Base-by-base conservation (phyloP, 2,329 filamentous ascomycete species). In the Talaromyces sp. region DNA sequence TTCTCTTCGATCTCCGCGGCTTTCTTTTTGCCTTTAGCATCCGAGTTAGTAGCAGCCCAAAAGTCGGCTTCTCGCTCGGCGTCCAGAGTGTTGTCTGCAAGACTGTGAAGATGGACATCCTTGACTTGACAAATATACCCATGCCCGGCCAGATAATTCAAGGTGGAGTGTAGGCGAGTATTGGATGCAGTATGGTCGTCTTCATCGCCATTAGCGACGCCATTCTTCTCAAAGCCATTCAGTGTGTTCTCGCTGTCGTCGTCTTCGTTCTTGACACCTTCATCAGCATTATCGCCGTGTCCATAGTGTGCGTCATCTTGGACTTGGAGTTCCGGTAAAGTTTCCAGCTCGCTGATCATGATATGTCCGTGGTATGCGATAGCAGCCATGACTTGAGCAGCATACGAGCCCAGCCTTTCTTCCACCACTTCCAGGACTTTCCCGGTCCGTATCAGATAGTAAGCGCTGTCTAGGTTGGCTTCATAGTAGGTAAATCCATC, bases 401-500 rank as follows among this genome's bases (percentile, higher is more conserved):
- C 92, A 67, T 88, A 85, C n/a, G 83, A 80, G 19, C 93, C 94
- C 74, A 92, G 89, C 70, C 89, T 86, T 39, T 84, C 85, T 69
- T 92, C 88, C 50, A 95, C 85, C 66, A 92, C 82, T 68, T 93
- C 86, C 33, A 95, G 80, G 45, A 97, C 90, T 78, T 92, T 95
- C 50, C 92, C 93, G 3, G 87, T 86, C 65, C 95, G 90, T 43
- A 93, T 83, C 50, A 97, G 83, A 70, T 89, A 89, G 79, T 98
- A 98, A 68, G 92, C 91, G 67, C 89, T 87, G 69, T 88, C 83
- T 74, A 89, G 83, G 72, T 97, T 93, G 66, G 92, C 90, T 75
- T 97, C 91, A 79, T 98, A 99, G 74, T 87, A 88, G 27, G 90
- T 90, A 59, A 84, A 76, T 54, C 84, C 85, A 50, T 86, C 84